A percentile compares a stretch with the other conserved stretches of the same genome.
Conservation (phyloP, 768 basidiomycete species). For the Epithele typhae region DNA sequence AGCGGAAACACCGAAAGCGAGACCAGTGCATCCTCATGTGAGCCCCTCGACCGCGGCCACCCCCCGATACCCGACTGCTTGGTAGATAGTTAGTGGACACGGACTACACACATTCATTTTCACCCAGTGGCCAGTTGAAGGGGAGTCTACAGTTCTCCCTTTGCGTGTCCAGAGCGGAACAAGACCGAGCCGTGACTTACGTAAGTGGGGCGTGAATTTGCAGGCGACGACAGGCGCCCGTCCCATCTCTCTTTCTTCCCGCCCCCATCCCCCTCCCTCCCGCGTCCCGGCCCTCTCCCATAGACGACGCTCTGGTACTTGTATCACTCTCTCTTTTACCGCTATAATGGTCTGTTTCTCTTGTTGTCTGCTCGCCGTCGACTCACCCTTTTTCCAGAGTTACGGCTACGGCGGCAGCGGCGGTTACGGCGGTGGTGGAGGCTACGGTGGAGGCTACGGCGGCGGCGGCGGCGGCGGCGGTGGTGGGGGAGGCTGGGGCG, state of each 20-base stretch:
- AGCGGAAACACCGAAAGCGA: constrained; percentile 26
- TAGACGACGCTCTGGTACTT: constrained; percentile 8
- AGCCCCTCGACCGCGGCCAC: constrained; percentile 5
- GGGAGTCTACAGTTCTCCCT: too few species aligned
- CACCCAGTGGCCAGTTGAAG: too few species aligned
- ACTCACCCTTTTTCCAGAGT: constrained; percentile 7
- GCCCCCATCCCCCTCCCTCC: not conserved
- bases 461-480: constrained; percentile 43
- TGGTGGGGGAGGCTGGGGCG: constrained; percentile 50
- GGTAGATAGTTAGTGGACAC: too few species aligned
- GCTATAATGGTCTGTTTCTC: constrained; percentile 20
- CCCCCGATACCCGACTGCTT: too few species aligned
- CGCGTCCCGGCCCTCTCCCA: not conserved
- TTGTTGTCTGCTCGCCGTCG: not conserved
- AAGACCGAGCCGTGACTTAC: too few species aligned
- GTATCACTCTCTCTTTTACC: constrained; percentile 12
- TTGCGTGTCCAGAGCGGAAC: too few species aligned
- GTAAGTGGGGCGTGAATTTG: constrained; percentile 5
- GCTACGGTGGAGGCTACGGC: constrained; percentile 36
- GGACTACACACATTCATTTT: too few species aligned
- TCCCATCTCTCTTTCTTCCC: constrained; percentile 9
- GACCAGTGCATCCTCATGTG: constrained; percentile 37
- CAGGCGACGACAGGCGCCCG: not conserved
- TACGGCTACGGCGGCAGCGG: constrained; percentile 26
- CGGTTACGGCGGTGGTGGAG: constrained; percentile 30